Evolutionary conservation across 1,139 yeast genomes (phyloP).

Genomic region (Candida dubliniensis): DNA sequence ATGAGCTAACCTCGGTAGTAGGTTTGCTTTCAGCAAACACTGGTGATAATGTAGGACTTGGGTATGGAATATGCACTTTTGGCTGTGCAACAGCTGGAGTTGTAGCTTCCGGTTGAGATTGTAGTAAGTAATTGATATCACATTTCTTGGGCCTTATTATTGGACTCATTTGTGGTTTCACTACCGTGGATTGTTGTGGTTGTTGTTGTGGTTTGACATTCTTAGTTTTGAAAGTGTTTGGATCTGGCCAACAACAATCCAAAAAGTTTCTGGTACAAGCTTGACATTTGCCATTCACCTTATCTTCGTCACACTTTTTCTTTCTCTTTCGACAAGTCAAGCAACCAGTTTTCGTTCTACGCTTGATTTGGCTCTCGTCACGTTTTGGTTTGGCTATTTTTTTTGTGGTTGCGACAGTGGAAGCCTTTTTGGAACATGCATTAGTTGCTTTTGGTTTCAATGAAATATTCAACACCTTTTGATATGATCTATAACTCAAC

Average conservation of each 20-base stretch:
- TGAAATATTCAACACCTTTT: slow-evolving; percentile 41
- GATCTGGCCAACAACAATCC: slow-evolving; percentile 47
- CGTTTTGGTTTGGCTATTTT: slow-evolving; percentile 20
- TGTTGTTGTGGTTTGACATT: slow-evolving; percentile 1
- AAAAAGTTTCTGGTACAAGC: slow-evolving; percentile 49
- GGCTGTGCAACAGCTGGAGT: slow-evolving; percentile 5
- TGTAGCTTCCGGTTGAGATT: not conserved
- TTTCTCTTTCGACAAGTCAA: slow-evolving; percentile 47
- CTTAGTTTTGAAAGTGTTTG: slow-evolving; percentile 5
- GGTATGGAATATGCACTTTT: slow-evolving; percentile 17
- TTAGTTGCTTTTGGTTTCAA: slow-evolving; percentile 21
- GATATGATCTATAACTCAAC: slow-evolving; percentile 37
- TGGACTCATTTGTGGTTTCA: slow-evolving; percentile 3
- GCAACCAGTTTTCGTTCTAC: slow-evolving; percentile 46
- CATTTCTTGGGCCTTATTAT: slow-evolving; percentile 15
- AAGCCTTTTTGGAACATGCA: slow-evolving; percentile 8
- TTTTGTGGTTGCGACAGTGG: slow-evolving; percentile 16
- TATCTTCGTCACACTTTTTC: slow-evolving; percentile 49
- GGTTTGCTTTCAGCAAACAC: slow-evolving; percentile 13
- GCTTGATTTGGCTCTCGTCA: slow-evolving; percentile 19
- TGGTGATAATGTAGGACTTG: slow-evolving; percentile 26
- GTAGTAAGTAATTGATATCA: slow-evolving; percentile 15
- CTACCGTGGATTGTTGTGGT: not conserved
- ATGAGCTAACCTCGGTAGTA: slow-evolving; percentile 16
- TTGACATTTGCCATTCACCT: slow-evolving; percentile 47